Evolutionary conservation across 2,329 filamentous ascomycete genomes (phyloP).

Genomic region (Nigrospora osmanthi): DNA sequence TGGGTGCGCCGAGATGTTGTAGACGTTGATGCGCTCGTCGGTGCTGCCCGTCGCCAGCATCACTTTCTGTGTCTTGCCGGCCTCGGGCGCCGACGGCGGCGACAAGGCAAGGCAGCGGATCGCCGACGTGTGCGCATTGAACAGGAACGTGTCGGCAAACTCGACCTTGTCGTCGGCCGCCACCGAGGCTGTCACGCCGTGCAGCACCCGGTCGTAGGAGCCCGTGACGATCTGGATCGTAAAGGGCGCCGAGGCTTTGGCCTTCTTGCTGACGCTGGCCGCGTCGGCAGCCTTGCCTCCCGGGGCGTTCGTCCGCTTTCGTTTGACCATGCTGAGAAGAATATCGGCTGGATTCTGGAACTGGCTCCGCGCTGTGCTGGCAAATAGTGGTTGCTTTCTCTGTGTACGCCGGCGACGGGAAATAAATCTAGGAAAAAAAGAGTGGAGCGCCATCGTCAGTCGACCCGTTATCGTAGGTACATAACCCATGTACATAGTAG

Average conservation of each 20-base stretch:
- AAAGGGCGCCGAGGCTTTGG: conserved; percentile 24
- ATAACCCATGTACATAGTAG: too few relatives aligned
- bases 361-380: too few relatives aligned
- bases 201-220: conserved; percentile 88
- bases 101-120: conserved; percentile 87
- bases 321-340: too few relatives aligned
- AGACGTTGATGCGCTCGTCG: conserved; percentile 92
- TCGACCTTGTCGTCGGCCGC: conserved; percentile 40
- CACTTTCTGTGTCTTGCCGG: conserved; percentile 67
- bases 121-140: conserved; percentile 85
- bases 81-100: conserved; percentile 55
- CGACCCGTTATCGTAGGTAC: too few relatives aligned
- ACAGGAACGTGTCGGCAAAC: conserved; percentile 90
- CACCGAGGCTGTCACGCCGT: conserved; percentile 78
- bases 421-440: too few relatives aligned
- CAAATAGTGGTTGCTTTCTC: too few relatives aligned
- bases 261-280: conserved; percentile 10
- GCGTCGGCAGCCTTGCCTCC: too few relatives aligned
- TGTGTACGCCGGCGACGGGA: too few relatives aligned
- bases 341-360: too few relatives aligned
- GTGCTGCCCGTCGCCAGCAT: conserved; percentile 86
- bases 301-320: too few relatives aligned
- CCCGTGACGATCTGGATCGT: conserved; percentile 87
- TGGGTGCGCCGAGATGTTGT: conserved; percentile 70
- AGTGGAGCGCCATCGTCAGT: too few relatives aligned